Evolutionary conservation across 2,329 filamentous ascomycete genomes (phyloP).

Genomic region (Fusarium pseudocircinatum): DNA sequence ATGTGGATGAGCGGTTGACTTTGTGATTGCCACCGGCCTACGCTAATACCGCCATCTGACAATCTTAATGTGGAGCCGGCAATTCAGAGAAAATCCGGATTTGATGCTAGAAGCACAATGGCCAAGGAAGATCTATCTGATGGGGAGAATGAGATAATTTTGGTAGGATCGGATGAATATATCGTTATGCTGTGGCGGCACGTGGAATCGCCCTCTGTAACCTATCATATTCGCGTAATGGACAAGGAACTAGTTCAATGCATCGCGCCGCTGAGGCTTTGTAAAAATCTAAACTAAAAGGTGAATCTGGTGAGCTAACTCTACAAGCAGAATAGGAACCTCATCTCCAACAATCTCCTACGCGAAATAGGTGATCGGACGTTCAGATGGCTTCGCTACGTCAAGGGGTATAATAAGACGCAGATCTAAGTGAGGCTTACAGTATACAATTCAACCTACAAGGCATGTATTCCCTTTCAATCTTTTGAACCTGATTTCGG

Average conservation of each 20-base stretch:
- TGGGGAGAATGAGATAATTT: neutral
- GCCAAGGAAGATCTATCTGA: neutral
- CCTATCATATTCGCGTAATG: too few relatives aligned
- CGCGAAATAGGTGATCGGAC: neutral
- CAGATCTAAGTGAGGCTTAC: too few relatives aligned
- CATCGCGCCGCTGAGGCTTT: neutral
- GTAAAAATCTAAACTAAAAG: neutral
- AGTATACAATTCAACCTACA: neutral
- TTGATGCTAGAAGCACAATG: neutral
- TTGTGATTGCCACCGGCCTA: neutral
- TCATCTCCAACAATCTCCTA: neutral
- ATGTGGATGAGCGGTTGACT: neutral
- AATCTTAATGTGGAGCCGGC: neutral
- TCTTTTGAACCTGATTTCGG: too few relatives aligned
- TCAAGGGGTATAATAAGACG: neutral
- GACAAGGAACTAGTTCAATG: neutral
- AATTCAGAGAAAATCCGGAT: too few relatives aligned
- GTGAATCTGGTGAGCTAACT: neutral
- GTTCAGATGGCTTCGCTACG: neutral
- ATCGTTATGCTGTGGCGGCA: neutral
- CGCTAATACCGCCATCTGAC: neutral
- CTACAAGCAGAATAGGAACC: neutral
- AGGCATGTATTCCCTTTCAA: too few relatives aligned
- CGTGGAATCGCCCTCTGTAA: neutral
- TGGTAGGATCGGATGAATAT: neutral